Conservation (phyloP, 2,329 filamentous ascomycete species). For the Aphanocladium album region DNA sequence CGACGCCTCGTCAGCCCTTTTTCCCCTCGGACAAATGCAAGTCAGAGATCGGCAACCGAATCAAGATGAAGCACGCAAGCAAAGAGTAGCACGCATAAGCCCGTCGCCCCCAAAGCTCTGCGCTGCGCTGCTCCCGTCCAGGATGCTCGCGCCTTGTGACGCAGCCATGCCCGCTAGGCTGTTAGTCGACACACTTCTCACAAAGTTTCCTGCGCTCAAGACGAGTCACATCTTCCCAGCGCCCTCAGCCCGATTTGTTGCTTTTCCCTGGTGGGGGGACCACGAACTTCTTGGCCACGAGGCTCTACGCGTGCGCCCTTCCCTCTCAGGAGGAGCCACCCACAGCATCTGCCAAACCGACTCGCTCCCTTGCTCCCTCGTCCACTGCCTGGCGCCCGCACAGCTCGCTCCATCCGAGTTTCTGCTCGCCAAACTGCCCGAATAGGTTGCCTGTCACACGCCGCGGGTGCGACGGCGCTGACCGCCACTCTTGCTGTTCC, state of each 20-base stretch:
- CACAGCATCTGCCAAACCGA: neutral
- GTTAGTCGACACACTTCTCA: too few relatives aligned
- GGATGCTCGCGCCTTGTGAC: neutral
- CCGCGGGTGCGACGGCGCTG: constrained; percentile 9
- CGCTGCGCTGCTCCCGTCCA: neutral
- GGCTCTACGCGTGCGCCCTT: neutral
- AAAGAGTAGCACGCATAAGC: constrained; percentile 11
- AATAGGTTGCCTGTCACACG: constrained; percentile 6
- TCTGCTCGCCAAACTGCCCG: constrained; percentile 1
- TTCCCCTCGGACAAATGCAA: constrained; percentile 14
- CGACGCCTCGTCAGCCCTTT: neutral
- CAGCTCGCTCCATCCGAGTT: neutral
- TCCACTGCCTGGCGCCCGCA: neutral
- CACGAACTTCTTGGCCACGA: neutral
- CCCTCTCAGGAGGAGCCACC: neutral
- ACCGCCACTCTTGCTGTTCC: constrained; percentile 10
- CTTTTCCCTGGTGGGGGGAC: neutral
- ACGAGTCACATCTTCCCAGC: neutral
- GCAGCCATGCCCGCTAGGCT: neutral
- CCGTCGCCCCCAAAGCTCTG: constrained; percentile 13
- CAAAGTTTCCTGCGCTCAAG: too few relatives aligned
- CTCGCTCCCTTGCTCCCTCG: neutral
- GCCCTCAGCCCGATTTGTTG: neutral
- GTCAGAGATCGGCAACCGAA: constrained; percentile 20
- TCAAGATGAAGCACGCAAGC: constrained; percentile 14